Percentiles rank a stretch among this genome's conserved stretches.
phyloP scores from a whole-genome alignment of 805 yeast genomes.

The Babjeviella inositovora region DNA sequence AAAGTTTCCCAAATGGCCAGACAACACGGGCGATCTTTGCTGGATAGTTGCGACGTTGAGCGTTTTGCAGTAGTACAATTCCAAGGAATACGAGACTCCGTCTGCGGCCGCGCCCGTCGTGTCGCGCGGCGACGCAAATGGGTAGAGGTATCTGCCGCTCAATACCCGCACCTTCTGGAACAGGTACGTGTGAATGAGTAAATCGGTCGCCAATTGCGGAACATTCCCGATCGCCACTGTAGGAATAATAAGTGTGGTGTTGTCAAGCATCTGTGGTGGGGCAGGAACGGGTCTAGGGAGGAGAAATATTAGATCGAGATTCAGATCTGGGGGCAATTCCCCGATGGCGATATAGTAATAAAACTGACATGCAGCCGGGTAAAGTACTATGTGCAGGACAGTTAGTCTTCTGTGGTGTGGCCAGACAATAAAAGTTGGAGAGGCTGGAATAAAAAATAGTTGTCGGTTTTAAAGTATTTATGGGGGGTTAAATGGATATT shows the following conservation, averaged over 20 bases:
- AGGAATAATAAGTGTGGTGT: constrained; percentile 49
- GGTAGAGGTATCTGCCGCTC: constrained; percentile 50
- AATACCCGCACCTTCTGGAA: constrained; percentile 36
- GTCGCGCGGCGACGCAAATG: constrained; percentile 76
- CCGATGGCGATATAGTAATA: too few species aligned
- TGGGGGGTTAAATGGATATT: too few species aligned
- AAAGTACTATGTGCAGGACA: too few species aligned
- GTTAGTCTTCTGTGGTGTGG: too few species aligned
- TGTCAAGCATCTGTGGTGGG: constrained; percentile 4
- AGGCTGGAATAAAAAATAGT: too few species aligned
- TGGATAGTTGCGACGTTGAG: constrained; percentile 44
- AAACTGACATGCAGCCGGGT: too few species aligned
- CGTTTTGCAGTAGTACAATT: constrained; percentile 32
- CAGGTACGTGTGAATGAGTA: constrained; percentile 47
- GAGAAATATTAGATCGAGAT: not conserved
- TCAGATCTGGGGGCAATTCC: not conserved
- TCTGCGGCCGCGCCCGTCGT: constrained; percentile 7
- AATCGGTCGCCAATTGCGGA: constrained; percentile 70
- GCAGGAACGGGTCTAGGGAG: not conserved
- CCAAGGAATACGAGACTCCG: constrained; percentile 46
- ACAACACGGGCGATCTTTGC: constrained; percentile 74
- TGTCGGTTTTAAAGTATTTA: too few species aligned
- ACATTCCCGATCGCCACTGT: constrained; percentile 79
- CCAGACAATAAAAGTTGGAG: too few species aligned
- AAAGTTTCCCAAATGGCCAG: constrained; percentile 36